Evolutionary conservation across 2,329 filamentous ascomycete genomes (phyloP).

Genomic region (Fusarium burgessii): DNA sequence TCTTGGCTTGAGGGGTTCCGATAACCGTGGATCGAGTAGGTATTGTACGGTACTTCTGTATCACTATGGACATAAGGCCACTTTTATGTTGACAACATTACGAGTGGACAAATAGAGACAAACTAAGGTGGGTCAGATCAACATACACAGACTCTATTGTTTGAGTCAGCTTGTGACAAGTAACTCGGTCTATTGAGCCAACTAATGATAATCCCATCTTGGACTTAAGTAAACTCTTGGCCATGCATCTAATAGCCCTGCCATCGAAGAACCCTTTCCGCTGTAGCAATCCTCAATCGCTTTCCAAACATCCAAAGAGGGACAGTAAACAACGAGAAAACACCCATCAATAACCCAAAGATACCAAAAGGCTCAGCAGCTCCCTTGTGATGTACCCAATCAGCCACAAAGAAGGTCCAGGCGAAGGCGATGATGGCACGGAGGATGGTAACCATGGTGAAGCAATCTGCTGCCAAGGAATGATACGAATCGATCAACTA

Average conservation of each 20-base stretch:
- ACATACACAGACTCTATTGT: no score
- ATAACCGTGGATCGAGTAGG: not conserved
- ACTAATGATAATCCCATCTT: not conserved
- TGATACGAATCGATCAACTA: constrained; percentile 64
- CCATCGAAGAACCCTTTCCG: constrained; percentile 15
- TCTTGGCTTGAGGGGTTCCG: constrained; percentile 20
- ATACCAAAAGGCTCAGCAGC: constrained; percentile 63
- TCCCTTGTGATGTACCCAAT: constrained; percentile 59
- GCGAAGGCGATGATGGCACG: constrained; percentile 63
- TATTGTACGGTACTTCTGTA: not conserved
- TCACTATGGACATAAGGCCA: not conserved
- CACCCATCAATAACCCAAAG: constrained; percentile 28
- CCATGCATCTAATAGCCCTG: not conserved
- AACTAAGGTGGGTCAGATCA: not conserved
- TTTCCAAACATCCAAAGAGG: constrained; percentile 53
- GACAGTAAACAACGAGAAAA: constrained; percentile 55
- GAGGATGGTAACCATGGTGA: constrained; percentile 63
- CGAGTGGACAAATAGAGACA: not conserved
- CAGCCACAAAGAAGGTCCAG: constrained; percentile 65
- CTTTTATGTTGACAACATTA: constrained; percentile 4
- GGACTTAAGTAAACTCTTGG: not conserved
- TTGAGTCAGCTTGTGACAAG: no score
- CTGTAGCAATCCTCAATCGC: constrained; percentile 53
- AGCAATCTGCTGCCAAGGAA: constrained; percentile 62
- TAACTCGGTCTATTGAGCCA: no score